Evolutionary conservation across 805 yeast species (phyloP).

Genomic region (Ogataea philodendri): DNA sequence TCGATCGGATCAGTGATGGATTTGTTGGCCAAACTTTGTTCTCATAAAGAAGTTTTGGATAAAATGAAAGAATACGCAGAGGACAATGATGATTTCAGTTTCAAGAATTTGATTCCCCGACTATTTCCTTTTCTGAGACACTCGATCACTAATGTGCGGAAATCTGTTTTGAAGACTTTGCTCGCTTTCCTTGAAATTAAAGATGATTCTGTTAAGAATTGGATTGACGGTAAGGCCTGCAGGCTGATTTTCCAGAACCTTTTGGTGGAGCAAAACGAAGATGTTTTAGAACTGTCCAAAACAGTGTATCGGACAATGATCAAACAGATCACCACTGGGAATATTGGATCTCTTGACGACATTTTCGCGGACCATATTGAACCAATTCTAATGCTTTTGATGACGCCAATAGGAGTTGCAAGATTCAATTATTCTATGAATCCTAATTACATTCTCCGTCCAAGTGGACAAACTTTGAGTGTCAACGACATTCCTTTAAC

Average conservation of each 20-base stretch:
- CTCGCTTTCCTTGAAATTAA: conserved; percentile 66
- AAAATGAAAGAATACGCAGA: conserved; percentile 63
- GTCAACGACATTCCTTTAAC: conserved; percentile 28
- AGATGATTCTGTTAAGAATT: conserved; percentile 45
- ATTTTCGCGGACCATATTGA: conserved; percentile 55
- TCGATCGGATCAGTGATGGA: conserved; percentile 97
- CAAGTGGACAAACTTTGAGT: conserved; percentile 59
- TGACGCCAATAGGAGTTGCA: conserved; percentile 95
- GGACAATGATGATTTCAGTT: conserved; percentile 52
- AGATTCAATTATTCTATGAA: conserved; percentile 87
- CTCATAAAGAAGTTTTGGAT: conserved; percentile 72
- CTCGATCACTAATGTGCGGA: conserved; percentile 86
- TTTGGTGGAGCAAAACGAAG: conserved; percentile 81
- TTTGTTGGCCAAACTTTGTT: conserved; percentile 79
- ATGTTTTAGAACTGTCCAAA: conserved; percentile 62
- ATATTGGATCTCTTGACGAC: conserved; percentile 45
- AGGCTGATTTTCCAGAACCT: conserved; percentile 84
- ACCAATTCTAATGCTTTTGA: conserved; percentile 62
- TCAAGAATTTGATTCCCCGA: conserved; percentile 80
- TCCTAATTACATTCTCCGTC: conserved; percentile 66
- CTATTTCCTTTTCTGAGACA: conserved; percentile 91
- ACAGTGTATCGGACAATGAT: conserved; percentile 59
- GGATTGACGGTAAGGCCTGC: conserved; percentile 76
- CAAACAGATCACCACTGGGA: conserved; percentile 38
- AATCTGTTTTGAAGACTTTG: conserved; percentile 79